A percentile compares a stretch with the other conserved stretches of the same genome.
Evolutionary conservation across 805 yeast species (phyloP).

Genomic region (Candida ulmi): DNA sequence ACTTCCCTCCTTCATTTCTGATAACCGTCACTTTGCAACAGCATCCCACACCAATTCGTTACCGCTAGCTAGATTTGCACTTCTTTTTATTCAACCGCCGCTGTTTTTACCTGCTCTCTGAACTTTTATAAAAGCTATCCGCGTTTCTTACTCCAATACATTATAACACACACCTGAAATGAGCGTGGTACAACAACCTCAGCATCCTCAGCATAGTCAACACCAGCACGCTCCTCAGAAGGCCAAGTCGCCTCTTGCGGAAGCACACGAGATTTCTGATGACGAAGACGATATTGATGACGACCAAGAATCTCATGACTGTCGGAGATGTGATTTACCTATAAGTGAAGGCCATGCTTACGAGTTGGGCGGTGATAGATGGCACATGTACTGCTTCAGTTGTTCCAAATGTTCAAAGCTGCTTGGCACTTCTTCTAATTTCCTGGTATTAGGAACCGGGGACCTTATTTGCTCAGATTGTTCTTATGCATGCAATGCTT

Average conservation of each 20-base stretch:
- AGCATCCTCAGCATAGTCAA: no score
- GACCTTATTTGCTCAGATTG: slow-evolving; percentile 85
- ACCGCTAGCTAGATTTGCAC: no score
- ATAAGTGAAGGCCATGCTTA: slow-evolving; percentile 91
- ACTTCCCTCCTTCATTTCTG: no score
- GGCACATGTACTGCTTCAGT: slow-evolving; percentile 92
- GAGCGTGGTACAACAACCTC: slow-evolving; percentile 5
- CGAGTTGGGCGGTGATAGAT: slow-evolving; percentile 88
- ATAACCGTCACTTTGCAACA: no score
- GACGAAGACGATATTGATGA: slow-evolving; percentile 13
- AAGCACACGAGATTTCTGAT: slow-evolving; percentile 7
- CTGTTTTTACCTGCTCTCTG: no score
- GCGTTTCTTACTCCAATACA: no score
- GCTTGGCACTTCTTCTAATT: slow-evolving; percentile 83
- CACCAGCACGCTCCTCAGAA: no score
- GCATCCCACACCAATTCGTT: no score
- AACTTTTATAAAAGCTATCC: no score
- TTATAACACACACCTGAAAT: not conserved
- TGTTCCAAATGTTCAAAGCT: slow-evolving; percentile 80
- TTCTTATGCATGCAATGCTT: slow-evolving; percentile 83
- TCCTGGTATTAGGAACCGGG: slow-evolving; percentile 90
- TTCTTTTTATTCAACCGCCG: no score
- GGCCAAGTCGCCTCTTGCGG: not conserved
- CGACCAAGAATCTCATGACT: slow-evolving; percentile 23
- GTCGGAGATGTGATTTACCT: slow-evolving; percentile 41